Base-by-base conservation (phyloP, 2,329 filamentous ascomycete genomes). In the Fusarium heterosporum region DNA sequence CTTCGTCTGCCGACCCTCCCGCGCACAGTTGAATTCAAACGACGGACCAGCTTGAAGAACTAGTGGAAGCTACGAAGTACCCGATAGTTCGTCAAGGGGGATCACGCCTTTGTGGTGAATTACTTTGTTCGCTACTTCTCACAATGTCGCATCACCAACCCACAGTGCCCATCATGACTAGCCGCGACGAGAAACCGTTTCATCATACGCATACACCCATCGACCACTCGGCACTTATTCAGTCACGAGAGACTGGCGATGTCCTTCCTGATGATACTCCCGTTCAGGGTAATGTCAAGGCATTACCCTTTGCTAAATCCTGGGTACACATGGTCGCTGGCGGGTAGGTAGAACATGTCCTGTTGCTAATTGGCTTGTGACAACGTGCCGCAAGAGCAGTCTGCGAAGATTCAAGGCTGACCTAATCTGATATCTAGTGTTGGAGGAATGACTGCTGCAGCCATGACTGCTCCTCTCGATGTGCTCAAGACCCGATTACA, bases 311-410 rank as follows among this genome's bases (percentile, higher is more conserved):
- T 72, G 83, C 89, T 17, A 94, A 93, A 78, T 93, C 93, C 78
- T 97, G 93, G 91, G 92, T 93, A 64, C 93, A 97, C 82, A 90
- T 97, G 74, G 86, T 97, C 59, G 94, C 94, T 54, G 94, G 94
- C 84, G 94, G 89, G 93, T 96, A 86, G 74, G 87, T 82, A 8
- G 61, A 51, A 25, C 17, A 17, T 29, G 8, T 17, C 34, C 16
- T 25, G 22, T 39, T 16, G 29, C 45, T 42, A n/a, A 46, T 17
- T 47, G 17, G 11, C 34, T 38, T 40, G 34, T 49, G 34, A 48
- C 45, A 25, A 45, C 46, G 46, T n/a, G 30, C 32, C 47, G 29
- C 34, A 52, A 48, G 39, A 38, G 12, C 26, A 16, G 10, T 39
- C 30, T 28, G 29, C 16, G 17, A 14, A n/a, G 17, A 46, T 8